phyloP scores from a whole-genome alignment of 495 filamentous ascomycete species.

The Neurospora sp. region DNA sequence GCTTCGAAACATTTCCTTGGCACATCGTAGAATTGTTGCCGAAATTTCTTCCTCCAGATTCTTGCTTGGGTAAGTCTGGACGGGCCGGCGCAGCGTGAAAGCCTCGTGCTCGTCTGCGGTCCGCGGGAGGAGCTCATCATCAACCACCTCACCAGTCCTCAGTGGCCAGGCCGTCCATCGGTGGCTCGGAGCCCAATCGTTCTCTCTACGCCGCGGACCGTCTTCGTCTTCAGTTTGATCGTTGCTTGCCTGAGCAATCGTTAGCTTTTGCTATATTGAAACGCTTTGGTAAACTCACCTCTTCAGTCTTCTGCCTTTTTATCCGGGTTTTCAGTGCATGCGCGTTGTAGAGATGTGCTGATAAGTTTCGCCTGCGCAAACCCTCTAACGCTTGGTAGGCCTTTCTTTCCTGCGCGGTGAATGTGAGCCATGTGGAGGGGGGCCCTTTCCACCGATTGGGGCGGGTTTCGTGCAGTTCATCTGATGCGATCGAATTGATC shows the following conservation, averaged over 20 bases:
- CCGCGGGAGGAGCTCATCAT: constrained; percentile 26
- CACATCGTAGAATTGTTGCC: constrained; percentile 49
- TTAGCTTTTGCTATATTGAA: constrained; percentile 36
- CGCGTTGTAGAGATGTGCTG: constrained; percentile 67
- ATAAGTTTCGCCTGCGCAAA: constrained; percentile 50
- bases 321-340: constrained; percentile 45
- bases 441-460: constrained; percentile 46
- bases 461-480: constrained; percentile 27
- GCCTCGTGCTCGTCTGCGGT: constrained; percentile 28
- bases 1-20: constrained; percentile 49
- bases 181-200: constrained; percentile 36
- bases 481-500: constrained; percentile 18
- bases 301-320: constrained; percentile 17
- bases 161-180: constrained; percentile 77
- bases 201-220: neutral
- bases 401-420: constrained; percentile 49
- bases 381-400: constrained; percentile 49
- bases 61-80: constrained; percentile 32
- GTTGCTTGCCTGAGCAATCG: constrained; percentile 50
- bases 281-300: constrained; percentile 4
- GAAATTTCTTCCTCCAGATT: constrained; percentile 58
- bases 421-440: constrained; percentile 46
- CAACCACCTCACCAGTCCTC: constrained; percentile 47
- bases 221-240: constrained; percentile 19
- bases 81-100: constrained; percentile 6